A percentile compares a stretch with the other conserved stretches of the same genome.
phyloP scores from a whole-genome alignment of 805 yeast species.

The Barnettozyma sp. region DNA sequence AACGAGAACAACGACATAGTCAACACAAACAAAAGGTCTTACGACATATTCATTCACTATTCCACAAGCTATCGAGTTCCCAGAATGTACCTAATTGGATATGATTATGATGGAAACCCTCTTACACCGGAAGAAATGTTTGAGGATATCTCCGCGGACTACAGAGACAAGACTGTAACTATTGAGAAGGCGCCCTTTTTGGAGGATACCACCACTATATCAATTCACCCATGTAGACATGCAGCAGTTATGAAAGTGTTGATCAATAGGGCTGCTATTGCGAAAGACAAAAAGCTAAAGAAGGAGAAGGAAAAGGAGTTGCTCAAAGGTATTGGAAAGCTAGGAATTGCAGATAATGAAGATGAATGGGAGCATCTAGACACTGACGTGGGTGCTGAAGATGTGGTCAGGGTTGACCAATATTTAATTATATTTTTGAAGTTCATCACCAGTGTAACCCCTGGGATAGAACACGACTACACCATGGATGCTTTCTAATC shows the following conservation, averaged over 20 bases:
- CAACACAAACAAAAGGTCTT: conserved; percentile 47
- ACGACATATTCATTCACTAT: conserved; percentile 86
- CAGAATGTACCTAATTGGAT: conserved; percentile 87
- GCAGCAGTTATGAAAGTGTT: conserved; percentile 90
- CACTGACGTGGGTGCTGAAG: conserved; percentile 26
- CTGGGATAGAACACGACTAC: conserved; percentile 95
- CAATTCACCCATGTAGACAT: conserved; percentile 95
- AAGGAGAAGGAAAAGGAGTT: conserved; percentile 23
- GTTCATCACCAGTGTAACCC: conserved; percentile 94
- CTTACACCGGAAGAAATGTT: conserved; percentile 85
- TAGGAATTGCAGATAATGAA: conserved; percentile 43
- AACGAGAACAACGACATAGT: conserved; percentile 27
- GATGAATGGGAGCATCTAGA: conserved; percentile 58
- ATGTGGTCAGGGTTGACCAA: conserved; percentile 77
- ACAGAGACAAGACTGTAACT: conserved; percentile 92
- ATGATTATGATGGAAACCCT: conserved; percentile 76
- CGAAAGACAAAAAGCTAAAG: conserved; percentile 30
- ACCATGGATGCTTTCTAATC: conserved; percentile 88
- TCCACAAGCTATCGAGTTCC: conserved; percentile 96
- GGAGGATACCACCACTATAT: conserved; percentile 63
- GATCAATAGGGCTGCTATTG: conserved; percentile 63
- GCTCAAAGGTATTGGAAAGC: conserved; percentile 38
- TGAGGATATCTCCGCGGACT: conserved; percentile 87
- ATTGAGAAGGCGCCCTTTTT: conserved; percentile 88
- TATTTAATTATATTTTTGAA: conserved; percentile 84